Evolutionary conservation across 1,139 yeast genomes (phyloP).

Genomic region (Yamadazyma diddensiae): DNA sequence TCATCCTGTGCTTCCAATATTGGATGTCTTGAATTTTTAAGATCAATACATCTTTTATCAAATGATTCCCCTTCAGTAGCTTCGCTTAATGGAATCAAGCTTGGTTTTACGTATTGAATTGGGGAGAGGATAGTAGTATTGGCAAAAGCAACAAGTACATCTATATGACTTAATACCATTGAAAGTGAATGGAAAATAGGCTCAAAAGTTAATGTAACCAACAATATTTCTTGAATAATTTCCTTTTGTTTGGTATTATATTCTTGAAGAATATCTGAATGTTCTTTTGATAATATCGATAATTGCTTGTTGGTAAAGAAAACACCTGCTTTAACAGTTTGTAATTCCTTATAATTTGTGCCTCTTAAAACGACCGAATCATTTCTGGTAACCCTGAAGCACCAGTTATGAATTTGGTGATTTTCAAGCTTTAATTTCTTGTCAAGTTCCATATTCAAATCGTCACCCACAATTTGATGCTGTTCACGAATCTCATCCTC

Average conservation of each 20-base stretch:
- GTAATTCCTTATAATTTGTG: constrained; percentile 67
- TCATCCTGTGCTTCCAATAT: constrained; percentile 92
- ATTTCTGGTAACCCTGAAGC: constrained; percentile 84
- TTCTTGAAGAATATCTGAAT: constrained; percentile 55
- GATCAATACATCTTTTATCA: constrained; percentile 47
- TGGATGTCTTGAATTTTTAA: constrained; percentile 85
- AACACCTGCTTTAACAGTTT: constrained; percentile 93
- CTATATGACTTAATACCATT: constrained; percentile 65
- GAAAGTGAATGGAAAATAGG: constrained; percentile 72
- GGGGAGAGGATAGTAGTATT: constrained; percentile 85
- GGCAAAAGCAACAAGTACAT: constrained; percentile 83
- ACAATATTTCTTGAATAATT: constrained; percentile 77
- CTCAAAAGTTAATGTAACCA: constrained; percentile 75
- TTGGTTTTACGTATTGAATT: constrained; percentile 74
- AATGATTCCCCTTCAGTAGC: constrained; percentile 24
- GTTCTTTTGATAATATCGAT: constrained; percentile 57
- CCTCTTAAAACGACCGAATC: constrained; percentile 81
- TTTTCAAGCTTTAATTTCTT: constrained; percentile 86
- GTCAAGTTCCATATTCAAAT: constrained; percentile 75
- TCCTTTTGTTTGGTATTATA: constrained; percentile 74
- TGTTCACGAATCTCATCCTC: constrained; percentile 54
- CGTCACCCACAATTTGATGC: constrained; percentile 68
- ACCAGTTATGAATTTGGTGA: constrained; percentile 89
- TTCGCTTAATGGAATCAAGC: constrained; percentile 46
- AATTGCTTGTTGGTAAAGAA: constrained; percentile 75